These are phyloP conservation scores for Benincasa hispida DNA, from an alignment of 306 rosid species.

Conservation along the genomic window DNA sequence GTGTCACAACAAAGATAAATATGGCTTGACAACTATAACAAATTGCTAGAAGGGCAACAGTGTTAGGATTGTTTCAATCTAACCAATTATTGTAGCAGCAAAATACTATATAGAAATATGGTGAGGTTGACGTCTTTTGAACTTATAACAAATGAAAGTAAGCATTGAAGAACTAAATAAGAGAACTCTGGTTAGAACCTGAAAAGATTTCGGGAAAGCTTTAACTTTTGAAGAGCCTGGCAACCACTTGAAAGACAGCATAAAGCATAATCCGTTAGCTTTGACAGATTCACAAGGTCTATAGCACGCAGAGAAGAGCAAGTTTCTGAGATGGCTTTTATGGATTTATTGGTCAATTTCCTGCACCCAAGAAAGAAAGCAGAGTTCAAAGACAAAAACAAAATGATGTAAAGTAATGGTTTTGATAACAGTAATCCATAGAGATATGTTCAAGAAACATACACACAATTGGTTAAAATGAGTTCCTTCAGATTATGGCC, in stretches of 20 bases:
- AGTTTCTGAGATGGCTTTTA: constrained; percentile 44
- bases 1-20: not conserved
- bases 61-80: not conserved
- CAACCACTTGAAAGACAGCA: constrained; percentile 60
- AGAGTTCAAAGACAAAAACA: constrained; percentile 2
- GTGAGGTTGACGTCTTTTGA: not conserved
- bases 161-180: not conserved
- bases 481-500: constrained; percentile 68
- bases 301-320: constrained; percentile 42
- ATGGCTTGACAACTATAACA: not conserved
- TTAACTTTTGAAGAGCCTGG: constrained; percentile 36
- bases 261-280: constrained; percentile 49
- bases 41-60: not conserved
- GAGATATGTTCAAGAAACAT: constrained; percentile 19
- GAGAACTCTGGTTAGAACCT: constrained; percentile 30
- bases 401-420: constrained; percentile 5
- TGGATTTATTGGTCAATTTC: constrained; percentile 57
- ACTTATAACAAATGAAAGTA: not conserved
- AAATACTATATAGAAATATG: not conserved
- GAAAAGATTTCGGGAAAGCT: constrained; percentile 46
- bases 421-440: constrained; percentile 9
- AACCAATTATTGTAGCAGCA: not conserved
- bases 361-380: constrained; percentile 33
- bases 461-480: constrained; percentile 61
- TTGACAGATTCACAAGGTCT: constrained; percentile 40